Base-by-base conservation (phyloP, 2,329 filamentous ascomycete species). In the Magnaporthiopsis rhizophila region DNA sequence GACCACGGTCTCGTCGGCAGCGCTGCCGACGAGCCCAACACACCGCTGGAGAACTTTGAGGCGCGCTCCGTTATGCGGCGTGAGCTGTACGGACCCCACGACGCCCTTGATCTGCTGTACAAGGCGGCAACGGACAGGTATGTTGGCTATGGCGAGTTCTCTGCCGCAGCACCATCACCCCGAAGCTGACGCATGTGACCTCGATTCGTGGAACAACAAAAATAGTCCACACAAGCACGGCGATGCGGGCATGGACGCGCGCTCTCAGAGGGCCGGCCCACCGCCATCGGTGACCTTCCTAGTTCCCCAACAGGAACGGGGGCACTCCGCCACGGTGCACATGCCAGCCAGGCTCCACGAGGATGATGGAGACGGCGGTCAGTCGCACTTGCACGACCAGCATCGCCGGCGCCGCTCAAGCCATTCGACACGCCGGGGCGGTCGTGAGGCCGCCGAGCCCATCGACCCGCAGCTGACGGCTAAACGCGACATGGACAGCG, bases 61-160 rank as follows among this genome's bases (percentile, higher is more conserved):
- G 86, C 86, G 28, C 83, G 85, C 71, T 80, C 81, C 11, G 84
- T 88, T 65, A 88, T 89, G 86, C 78, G 86, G 38, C 81, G 79
- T 64, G 90, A 91, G 69, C 87, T 98, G 59, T 96, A 93, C 75
- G 93, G 92, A 50, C 92, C 91, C 3, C 93, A 97, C 72, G 94
- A 98, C 78, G 94, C 94, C 30, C 82, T 98, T 61, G 92, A 97
- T 74, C 81, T 97, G 65, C 83, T 98, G 21, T 96, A 96, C 72
- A 93, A 96, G 77, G 94, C 93, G 26, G 92, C 86, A 36, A 88
- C 86, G 57, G 83, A 88, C 72, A 85, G 81, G 72, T 73, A 58
- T 65, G 72, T 71, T 56, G 59, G 7, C 36, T 32, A 15, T 13
- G 18, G 21, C 50, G 26, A 61, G 5, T 4, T 45, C 18, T n/a